Percentiles rank a stretch among this genome's conserved stretches.
Evolutionary conservation across 768 basidiomycete species (phyloP).

Genomic region (Mycena epipterygia): DNA sequence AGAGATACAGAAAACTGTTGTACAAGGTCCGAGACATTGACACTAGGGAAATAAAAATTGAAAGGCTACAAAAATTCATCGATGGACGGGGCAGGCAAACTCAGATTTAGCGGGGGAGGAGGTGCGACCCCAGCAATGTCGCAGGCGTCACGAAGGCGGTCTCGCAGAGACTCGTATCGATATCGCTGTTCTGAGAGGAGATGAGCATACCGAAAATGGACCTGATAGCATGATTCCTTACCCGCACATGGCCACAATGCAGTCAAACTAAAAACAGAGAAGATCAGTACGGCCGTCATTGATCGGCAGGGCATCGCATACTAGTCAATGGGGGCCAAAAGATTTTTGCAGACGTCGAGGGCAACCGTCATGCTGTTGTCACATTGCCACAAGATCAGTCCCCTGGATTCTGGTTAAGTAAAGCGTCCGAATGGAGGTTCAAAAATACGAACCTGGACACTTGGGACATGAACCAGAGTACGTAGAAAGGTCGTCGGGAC

Average conservation of each 20-base stretch:
- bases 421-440: constrained; percentile 15
- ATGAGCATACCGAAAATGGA: constrained; percentile 5
- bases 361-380: constrained; percentile 71
- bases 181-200: constrained; percentile 62
- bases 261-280: constrained; percentile 55
- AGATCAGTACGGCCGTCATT: constrained; percentile 5
- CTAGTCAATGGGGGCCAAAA: constrained; percentile 75
- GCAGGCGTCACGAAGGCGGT: constrained; percentile 62
- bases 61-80: constrained; percentile 44
- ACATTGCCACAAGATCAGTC: constrained; percentile 70
- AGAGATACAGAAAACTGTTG: constrained; percentile 28
- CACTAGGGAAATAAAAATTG: constrained; percentile 17
- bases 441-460: constrained; percentile 61
- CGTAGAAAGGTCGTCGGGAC: constrained; percentile 72
- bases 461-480: constrained; percentile 85
- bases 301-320: constrained; percentile 36
- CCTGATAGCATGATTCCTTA: constrained; percentile 44
- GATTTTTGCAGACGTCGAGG: constrained; percentile 71
- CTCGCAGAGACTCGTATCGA: constrained; percentile 61
- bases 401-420: constrained; percentile 48
- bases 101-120: constrained; percentile 57
- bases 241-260: constrained; percentile 76
- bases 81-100: constrained; percentile 43
- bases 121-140: constrained; percentile 59
- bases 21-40: constrained; percentile 1